Conservation (phyloP, 2,329 filamentous ascomycete species). For the Coleophoma cylindrospora region DNA sequence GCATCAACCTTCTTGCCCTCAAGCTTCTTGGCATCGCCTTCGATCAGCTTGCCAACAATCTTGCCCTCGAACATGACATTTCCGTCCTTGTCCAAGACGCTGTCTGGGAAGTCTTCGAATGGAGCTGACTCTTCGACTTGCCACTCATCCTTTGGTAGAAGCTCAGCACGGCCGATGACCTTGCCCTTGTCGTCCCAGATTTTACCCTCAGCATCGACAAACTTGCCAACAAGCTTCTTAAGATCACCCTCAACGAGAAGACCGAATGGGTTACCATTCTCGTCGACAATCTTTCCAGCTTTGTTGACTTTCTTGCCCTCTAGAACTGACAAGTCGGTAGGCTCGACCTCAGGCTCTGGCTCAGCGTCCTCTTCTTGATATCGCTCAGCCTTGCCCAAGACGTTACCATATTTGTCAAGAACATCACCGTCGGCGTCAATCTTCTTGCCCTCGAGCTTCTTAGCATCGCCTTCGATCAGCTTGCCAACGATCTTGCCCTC, state of each 20-base stretch:
- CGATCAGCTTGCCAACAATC: constrained; percentile 52
- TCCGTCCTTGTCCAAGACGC: constrained; percentile 46
- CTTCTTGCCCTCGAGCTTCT: constrained; percentile 57
- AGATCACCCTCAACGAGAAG: constrained; percentile 59
- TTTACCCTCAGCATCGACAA: constrained; percentile 60
- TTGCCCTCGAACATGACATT: constrained; percentile 45
- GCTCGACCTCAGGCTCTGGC: constrained; percentile 13
- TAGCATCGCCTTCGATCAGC: constrained; percentile 57
- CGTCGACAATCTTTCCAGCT: constrained; percentile 49
- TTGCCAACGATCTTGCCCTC: constrained; percentile 50
- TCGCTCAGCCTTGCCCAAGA: constrained; percentile 31
- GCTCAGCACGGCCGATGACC: constrained; percentile 61
- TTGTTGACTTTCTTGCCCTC: constrained; percentile 55
- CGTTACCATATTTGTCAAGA: constrained; percentile 67
- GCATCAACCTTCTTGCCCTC: constrained; percentile 69
- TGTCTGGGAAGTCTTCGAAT: constrained; percentile 53
- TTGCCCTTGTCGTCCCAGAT: constrained; percentile 70
- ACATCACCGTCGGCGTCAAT: constrained; percentile 83
- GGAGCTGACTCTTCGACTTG: constrained; percentile 41
- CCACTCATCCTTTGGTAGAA: constrained; percentile 51
- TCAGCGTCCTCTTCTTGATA: constrained; percentile 26
- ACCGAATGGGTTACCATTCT: constrained; percentile 50
- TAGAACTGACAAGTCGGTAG: constrained; percentile 41
- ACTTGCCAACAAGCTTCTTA: constrained; percentile 59
- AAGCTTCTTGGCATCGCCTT: constrained; percentile 59